These are phyloP conservation scores for Cokeromyces recurvatus DNA, from an alignment of 371 early-diverging fungal species.

Conservation along the genomic window DNA sequence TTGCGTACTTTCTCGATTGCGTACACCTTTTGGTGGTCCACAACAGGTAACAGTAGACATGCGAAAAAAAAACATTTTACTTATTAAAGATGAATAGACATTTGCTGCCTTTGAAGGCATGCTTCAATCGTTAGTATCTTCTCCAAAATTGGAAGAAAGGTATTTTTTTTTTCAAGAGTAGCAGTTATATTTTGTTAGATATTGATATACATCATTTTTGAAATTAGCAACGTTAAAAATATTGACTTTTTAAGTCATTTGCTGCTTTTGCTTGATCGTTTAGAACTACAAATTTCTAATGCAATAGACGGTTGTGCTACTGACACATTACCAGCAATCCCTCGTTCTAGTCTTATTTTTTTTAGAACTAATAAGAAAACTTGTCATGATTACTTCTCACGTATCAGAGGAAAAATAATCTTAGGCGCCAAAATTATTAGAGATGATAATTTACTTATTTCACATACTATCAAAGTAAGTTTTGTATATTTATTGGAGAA, in stretches of 20 bases:
- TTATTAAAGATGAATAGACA: conserved; percentile 33
- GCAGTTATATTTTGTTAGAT: too few species aligned
- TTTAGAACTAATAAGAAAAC: conserved; percentile 69
- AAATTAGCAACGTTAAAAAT: too few species aligned
- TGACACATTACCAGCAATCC: conserved; percentile 50
- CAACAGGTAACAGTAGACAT: conserved; percentile 48
- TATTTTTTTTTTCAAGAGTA: too few species aligned
- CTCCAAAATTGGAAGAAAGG: conserved; percentile 2
- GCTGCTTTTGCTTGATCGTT: conserved; percentile 58
- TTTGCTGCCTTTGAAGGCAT: conserved; percentile 66
- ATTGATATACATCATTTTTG: too few species aligned
- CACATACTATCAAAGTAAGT: conserved; percentile 35
- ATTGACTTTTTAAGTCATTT: conserved; percentile 22
- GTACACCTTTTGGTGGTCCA: conserved; percentile 76
- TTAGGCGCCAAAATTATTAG: conserved; percentile 40
- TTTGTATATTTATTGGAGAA: neutral
- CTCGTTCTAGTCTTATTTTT: conserved; percentile 64
- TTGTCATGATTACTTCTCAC: conserved; percentile 73
- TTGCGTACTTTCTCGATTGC: conserved; percentile 64
- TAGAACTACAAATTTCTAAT: conserved; percentile 72
- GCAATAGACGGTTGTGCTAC: conserved; percentile 62
- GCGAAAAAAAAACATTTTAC: too few species aligned
- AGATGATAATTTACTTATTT: conserved; percentile 40
- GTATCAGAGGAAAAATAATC: conserved; percentile 51
- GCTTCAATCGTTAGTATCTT: conserved; percentile 27